These are phyloP conservation scores for Colletotrichum musicola DNA, from an alignment of 2,329 filamentous ascomycete species.

Conservation along the genomic window DNA sequence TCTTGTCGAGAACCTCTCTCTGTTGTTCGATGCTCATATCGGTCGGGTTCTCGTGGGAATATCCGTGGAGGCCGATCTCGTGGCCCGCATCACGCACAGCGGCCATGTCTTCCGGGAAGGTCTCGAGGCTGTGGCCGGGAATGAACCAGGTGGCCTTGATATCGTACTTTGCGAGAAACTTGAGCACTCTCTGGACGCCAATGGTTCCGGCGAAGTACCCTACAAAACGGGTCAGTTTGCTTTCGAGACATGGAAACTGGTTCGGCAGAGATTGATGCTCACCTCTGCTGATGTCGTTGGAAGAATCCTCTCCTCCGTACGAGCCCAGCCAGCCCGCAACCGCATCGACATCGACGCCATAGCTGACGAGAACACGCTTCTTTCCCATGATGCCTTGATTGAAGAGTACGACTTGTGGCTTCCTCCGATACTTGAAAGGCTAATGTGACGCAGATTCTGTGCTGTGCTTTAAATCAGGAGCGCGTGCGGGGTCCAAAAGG, in stretches of 20 bases:
- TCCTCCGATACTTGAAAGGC: neutral
- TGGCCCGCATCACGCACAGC: slow-evolving; percentile 60
- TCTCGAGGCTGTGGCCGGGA: slow-evolving; percentile 62
- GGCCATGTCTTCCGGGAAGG: slow-evolving; percentile 60
- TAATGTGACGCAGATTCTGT: too few species aligned
- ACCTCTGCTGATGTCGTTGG: slow-evolving; percentile 79
- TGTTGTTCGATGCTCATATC: slow-evolving; percentile 83
- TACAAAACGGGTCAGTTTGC: slow-evolving; percentile 43
- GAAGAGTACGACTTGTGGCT: neutral
- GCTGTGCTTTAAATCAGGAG: too few species aligned
- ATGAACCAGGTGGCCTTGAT: slow-evolving; percentile 74
- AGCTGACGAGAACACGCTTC: slow-evolving; percentile 59
- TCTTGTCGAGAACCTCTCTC: slow-evolving; percentile 80
- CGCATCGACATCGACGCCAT: slow-evolving; percentile 82
- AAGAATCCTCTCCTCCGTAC: slow-evolving; percentile 79
- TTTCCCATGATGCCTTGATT: slow-evolving; percentile 47
- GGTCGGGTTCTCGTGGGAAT: slow-evolving; percentile 79
- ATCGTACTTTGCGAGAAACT: slow-evolving; percentile 78
- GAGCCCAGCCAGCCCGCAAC: slow-evolving; percentile 82
- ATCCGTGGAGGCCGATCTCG: slow-evolving; percentile 74
- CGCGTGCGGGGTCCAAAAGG: neutral
- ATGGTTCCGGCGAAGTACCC: slow-evolving; percentile 77
- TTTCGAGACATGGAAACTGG: neutral
- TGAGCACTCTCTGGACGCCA: slow-evolving; percentile 74
- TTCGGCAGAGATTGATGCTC: slow-evolving; percentile 1